These are phyloP conservation scores for Boletus rubropictus DNA, from an alignment of 768 basidiomycete species.

Conservation along the genomic window DNA sequence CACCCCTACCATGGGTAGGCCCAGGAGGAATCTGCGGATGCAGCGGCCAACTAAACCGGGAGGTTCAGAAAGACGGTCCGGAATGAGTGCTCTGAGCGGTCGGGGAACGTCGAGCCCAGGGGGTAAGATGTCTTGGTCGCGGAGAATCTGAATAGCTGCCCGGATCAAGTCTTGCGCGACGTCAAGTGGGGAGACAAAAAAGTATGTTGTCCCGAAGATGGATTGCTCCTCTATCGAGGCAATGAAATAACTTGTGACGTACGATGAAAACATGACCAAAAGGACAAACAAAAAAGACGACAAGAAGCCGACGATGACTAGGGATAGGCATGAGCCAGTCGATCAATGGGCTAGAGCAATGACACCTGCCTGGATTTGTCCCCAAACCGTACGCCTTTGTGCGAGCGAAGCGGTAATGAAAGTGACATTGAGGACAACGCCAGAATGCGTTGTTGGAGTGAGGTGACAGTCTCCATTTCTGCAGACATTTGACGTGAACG, in stretches of 20 bases:
- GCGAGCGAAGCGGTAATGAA: constrained; percentile 70
- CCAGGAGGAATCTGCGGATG: constrained; percentile 66
- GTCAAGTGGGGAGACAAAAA: constrained; percentile 49
- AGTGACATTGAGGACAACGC: constrained; percentile 74
- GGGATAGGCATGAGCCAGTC: constrained; percentile 9
- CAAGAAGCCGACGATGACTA: constrained; percentile 60
- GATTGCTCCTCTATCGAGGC: constrained; percentile 52
- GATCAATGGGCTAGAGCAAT: constrained; percentile 1
- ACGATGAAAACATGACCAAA: constrained; percentile 65
- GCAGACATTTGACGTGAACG: constrained; percentile 75
- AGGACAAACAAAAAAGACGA: constrained; percentile 58
- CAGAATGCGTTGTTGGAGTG: constrained; percentile 65
- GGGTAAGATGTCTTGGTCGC: constrained; percentile 46
- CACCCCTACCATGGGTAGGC: constrained; percentile 73
- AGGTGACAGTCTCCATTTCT: constrained; percentile 66
- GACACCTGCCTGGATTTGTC: constrained; percentile 60
- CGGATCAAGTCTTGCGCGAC: constrained; percentile 56
- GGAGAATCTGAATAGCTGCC: constrained; percentile 56
- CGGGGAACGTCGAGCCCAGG: constrained; percentile 19
- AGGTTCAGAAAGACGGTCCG: constrained; percentile 26
- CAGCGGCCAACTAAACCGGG: constrained; percentile 50
- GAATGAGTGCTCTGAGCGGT: constrained; percentile 16
- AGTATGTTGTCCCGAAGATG: constrained; percentile 32
- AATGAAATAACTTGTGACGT: constrained; percentile 63
- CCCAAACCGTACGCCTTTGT: constrained; percentile 68